Evolutionary conservation across 1,284 basidiomycete species (phyloP), one percentile per base, ranked within the genome.

Genomic region (Macrocystidia cucumis): DNA sequence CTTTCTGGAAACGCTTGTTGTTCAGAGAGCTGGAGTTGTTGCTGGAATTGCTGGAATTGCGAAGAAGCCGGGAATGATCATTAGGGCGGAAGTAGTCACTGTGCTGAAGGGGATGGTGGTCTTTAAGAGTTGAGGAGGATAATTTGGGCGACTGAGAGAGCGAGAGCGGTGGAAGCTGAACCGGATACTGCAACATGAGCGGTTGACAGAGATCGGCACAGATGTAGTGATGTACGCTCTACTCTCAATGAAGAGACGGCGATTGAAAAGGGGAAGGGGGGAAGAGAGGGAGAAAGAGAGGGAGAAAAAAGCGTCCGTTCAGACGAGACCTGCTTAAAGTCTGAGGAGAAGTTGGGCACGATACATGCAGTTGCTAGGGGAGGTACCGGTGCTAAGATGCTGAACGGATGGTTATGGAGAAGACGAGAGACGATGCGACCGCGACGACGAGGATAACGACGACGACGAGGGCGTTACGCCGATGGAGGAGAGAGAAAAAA

Each of bases 131-230:
- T n/a, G n/a, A n/a, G 38, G 47, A 35, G 36, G 55, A 47, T 44
- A 50, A 50, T 59, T 62, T 67, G 49, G 48, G 60, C 38, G 55
- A 63, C 39, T 56, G 57, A 44, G 48, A 60, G 57, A 55, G 61
- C 54, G 59, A 69, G 58, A 70, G 66, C 45, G 69, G 66, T 26
- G 75, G 72, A 43, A 57, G 54, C 50, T 73, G 73, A 43, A 71
- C 63, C 38, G 75, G 69, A 52, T 74, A 78, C 66, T 81, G 78
- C 74, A 83, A 75, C 79, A 82, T 83, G 63, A 52, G 59, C 50
- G 53, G 44, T 13, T 44, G 40, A 37, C 16, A 46, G 24, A 47
- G 48, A 9, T 46, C 42, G 23, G 50, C 46, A n/a, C n/a, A 20
- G 45, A 42, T 28, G 46, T 44, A 30, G 48, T 44, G 32, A 44